Percentiles rank a stretch among this genome's conserved stretches.
These are phyloP conservation scores for Globisporangium spiculum DNA, from an alignment of 352 stramenopile genomes.

Conservation along the genomic window DNA sequence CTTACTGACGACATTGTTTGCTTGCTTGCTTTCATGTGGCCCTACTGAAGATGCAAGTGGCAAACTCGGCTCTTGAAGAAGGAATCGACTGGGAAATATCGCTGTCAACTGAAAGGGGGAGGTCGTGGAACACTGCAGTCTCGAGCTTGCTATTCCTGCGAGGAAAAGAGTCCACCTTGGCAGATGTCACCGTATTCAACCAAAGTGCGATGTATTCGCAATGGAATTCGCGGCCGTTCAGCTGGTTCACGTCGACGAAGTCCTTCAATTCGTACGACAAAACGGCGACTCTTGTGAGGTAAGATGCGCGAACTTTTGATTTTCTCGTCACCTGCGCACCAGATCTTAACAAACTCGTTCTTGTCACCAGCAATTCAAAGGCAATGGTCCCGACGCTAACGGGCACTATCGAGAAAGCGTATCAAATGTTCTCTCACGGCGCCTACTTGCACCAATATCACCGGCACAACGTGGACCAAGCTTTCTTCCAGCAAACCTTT, in stretches of 20 bases:
- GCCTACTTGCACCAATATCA: constrained; percentile 71
- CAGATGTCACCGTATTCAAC: constrained; percentile 33
- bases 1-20: background rate
- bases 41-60: constrained; percentile 55
- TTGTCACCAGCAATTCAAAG: constrained; percentile 55
- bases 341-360: background rate
- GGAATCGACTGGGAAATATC: constrained; percentile 57
- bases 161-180: constrained; percentile 24
- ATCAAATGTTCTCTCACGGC: constrained; percentile 63
- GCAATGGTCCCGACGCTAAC: constrained; percentile 45
- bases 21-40: background rate
- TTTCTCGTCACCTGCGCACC: background rate
- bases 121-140: constrained; percentile 36
- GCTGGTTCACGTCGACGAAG: constrained; percentile 23
- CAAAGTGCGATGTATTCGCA: constrained; percentile 42
- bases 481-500: constrained; percentile 66
- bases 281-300: constrained; percentile 54
- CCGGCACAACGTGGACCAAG: constrained; percentile 45
- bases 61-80: constrained; percentile 56
- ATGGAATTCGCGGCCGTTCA: constrained; percentile 40
- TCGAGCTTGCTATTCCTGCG: constrained; percentile 53
- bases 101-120: constrained; percentile 25
- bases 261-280: constrained; percentile 73
- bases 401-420: constrained; percentile 52
- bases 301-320: background rate